Percentiles rank a stretch among this genome's conserved stretches.
phyloP scores from a whole-genome alignment of 345 rosid species.

The Camelina neglecta region DNA sequence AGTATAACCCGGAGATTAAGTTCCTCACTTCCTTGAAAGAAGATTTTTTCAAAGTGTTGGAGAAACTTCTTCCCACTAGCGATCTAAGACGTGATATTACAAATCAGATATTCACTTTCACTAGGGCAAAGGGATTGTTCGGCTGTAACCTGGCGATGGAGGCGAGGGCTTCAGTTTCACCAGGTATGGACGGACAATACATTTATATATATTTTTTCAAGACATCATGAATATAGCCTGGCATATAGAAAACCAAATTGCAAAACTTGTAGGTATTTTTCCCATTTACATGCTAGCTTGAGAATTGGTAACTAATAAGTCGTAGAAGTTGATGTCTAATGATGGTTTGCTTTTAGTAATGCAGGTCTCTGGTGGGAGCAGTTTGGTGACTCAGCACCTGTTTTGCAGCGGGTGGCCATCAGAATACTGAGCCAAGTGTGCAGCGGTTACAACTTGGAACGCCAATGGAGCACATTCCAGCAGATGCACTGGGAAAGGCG shows the following conservation, averaged over 20 bases:
- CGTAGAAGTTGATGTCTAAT: conserved; percentile 11
- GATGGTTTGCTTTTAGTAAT: conserved; percentile 10
- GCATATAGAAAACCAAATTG: neutral
- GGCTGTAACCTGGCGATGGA: conserved; percentile 84
- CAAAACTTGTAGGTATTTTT: neutral
- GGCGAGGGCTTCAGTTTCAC: conserved; percentile 74
- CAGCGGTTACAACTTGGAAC: conserved; percentile 75
- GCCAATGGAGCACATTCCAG: conserved; percentile 78
- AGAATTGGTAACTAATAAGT: conserved; percentile 14
- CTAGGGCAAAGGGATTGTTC: conserved; percentile 82
- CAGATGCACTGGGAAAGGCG: conserved; percentile 86
- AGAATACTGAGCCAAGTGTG: conserved; percentile 88
- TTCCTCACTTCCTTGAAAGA: conserved; percentile 74
- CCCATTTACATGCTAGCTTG: conserved; percentile 6
- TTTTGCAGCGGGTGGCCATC: conserved; percentile 79
- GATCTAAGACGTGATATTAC: conserved; percentile 83
- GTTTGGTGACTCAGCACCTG: conserved; percentile 87
- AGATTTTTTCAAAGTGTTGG: conserved; percentile 78
- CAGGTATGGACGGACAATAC: conserved; percentile 55
- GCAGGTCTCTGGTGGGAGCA: conserved; percentile 98
- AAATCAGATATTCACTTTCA: conserved; percentile 72
- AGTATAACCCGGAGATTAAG: conserved; percentile 81
- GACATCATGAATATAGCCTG: neutral
- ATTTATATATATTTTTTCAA: neutral
- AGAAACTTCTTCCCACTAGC: conserved; percentile 89